Base-by-base conservation (phyloP, 164 flowering plant genomes). In the Umbellularia californica region DNA sequence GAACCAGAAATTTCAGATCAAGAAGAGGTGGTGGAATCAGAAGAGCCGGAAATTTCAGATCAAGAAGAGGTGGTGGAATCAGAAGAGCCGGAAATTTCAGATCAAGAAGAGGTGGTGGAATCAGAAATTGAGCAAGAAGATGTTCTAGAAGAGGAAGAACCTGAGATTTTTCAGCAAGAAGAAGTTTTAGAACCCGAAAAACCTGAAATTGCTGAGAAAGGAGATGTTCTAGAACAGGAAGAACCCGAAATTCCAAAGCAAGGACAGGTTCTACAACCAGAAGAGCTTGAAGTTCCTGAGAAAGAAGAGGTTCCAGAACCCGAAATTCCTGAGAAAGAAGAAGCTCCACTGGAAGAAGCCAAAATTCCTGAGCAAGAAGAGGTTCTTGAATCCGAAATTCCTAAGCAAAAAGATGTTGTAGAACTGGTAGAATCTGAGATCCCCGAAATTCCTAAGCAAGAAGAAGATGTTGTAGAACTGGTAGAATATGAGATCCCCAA, bases 61-160 rank as follows among this genome's bases (percentile, higher is more conserved):
- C 25, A 25, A 19, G 73, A 71, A 71, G 73, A 71, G 5, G 27
- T 22, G 62, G 12, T 24, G 13, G 73, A 71, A 58, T 20, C 24
- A 17, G 27, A 72, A 19, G 67, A 72, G 23, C 11, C 20, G 66
- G 15, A 62, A 55, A 71, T 52, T 28, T 22, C 25, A 58, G n/a
- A 27, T 2, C 25, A 25, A 19, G 73, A 71, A 71, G 73, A 71
- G 5, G 27, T 2, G 19, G 25, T 27, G 19, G 15, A 1, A 17
- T 14, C 47, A 41, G 47, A 41, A 41, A 19, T n/a, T 27, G 64
- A 15, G 3, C 68, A 11, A 65, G 47, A 41, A 41, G 22, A 70
- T 3, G 51, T 72, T 41, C 47, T 1, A 41, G 47, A 41, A 41
- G 47, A 41, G 47, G 47, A 41, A 41, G 47, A 41, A 41, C 47